Conservation (phyloP, 148 eudicot species). For the Heliosperma pusillum region DNA sequence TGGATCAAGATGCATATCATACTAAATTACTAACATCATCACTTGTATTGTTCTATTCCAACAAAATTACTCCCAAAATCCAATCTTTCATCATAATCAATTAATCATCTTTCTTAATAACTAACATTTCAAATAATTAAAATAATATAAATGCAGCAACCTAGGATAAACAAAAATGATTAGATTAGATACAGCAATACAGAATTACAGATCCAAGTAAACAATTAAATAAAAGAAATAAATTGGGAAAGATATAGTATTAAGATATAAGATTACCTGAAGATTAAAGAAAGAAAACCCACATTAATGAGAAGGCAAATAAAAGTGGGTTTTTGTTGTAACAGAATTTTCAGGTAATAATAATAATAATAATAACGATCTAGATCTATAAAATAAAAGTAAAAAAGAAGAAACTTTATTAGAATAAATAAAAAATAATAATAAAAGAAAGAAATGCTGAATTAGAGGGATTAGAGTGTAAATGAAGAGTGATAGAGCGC, state of each 20-base stretch:
- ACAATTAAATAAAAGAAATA: not conserved
- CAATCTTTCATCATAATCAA: not conserved
- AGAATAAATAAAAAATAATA: too few species aligned
- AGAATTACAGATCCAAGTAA: slow-evolving; percentile 13
- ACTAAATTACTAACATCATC: not conserved
- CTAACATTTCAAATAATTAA: not conserved
- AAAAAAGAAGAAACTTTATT: not conserved
- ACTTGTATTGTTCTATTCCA: not conserved
- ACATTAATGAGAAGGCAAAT: not conserved
- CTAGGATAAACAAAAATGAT: not conserved
- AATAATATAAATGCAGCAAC: not conserved
- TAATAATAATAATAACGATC: not conserved
- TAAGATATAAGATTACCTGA: not conserved
- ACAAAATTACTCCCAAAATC: not conserved
- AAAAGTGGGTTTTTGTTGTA: not conserved
- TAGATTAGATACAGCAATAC: not conserved
- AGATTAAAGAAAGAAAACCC: slow-evolving; percentile 4
- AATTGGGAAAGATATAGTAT: not conserved
- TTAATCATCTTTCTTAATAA: not conserved
- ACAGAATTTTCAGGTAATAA: not conserved
- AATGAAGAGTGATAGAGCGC: slow-evolving; percentile 25
- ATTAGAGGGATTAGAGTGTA: not conserved
- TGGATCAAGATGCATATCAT: slow-evolving; percentile 4
- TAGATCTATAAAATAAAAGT: slow-evolving; percentile 8
- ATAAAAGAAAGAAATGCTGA: too few species aligned